Conservation (phyloP, 345 rosid genomes). For the Boechera retrofracta region DNA sequence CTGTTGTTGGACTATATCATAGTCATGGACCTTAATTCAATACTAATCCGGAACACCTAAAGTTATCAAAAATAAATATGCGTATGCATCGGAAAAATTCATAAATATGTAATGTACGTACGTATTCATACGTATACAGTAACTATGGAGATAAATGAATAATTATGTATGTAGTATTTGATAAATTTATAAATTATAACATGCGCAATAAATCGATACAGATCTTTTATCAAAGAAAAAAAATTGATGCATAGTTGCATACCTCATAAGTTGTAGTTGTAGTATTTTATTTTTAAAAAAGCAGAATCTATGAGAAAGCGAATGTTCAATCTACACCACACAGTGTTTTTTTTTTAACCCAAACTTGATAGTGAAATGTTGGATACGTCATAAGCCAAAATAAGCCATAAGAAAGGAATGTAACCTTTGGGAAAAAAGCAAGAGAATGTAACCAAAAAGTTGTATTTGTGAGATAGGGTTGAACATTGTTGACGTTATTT, state of each 20-base stretch:
- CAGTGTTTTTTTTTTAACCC: background rate
- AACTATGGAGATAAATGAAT: background rate
- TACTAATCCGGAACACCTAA: too few relatives aligned
- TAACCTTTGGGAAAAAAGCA: background rate
- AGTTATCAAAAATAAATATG: background rate
- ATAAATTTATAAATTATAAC: background rate
- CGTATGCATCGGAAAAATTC: background rate
- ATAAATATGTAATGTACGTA: constrained; percentile 2
- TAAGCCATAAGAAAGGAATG: background rate
- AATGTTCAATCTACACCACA: constrained; percentile 5
- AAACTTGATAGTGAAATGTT: background rate
- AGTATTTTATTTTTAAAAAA: background rate
- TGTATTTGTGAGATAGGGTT: background rate
- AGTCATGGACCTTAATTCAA: too few relatives aligned
- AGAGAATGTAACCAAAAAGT: background rate
- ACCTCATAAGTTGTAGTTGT: background rate
- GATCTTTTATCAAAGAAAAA: too few relatives aligned
- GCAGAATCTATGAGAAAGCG: constrained; percentile 8
- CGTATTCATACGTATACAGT: constrained; percentile 7
- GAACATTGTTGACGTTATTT: background rate
- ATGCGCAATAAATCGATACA: background rate
- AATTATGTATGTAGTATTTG: background rate
- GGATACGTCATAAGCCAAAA: background rate
- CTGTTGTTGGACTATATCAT: too few relatives aligned
- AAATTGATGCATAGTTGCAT: background rate